Conservation (phyloP, 2,329 filamentous ascomycete genomes). For the Incumbomyces delicatus region DNA sequence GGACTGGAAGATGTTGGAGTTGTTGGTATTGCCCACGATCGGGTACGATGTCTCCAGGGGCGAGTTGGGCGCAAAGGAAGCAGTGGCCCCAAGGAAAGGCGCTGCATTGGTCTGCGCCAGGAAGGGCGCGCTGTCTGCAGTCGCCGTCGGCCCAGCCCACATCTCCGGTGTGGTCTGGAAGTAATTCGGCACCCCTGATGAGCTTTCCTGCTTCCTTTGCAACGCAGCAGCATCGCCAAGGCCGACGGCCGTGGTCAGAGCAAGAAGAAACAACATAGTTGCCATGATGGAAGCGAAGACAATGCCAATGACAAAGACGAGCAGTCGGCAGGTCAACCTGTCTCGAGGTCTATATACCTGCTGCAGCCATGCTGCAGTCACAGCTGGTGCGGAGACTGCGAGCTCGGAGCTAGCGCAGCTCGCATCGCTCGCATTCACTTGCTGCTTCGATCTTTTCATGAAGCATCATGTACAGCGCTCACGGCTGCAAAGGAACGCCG, state of each 20-base stretch:
- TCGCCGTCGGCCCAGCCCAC: conserved; percentile 34
- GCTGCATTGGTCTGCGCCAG: conserved; percentile 62
- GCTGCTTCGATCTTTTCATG: conserved; percentile 1
- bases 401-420: not conserved
- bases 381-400: not conserved
- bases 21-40: conserved; percentile 48
- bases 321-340: not conserved
- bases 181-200: conserved; percentile 14
- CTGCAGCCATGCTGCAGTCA: not conserved
- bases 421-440: not conserved
- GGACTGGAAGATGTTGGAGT: conserved; percentile 59
- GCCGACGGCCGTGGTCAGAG: conserved; percentile 6
- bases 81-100: conserved; percentile 40
- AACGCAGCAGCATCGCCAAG: conserved; percentile 11
- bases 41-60: conserved; percentile 63
- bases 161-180: conserved; percentile 17
- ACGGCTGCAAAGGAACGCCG: not conserved
- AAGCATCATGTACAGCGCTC: not conserved
- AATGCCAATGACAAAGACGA: not conserved
- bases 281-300: not conserved
- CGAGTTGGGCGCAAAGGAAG: conserved; percentile 56
- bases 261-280: conserved; percentile 7
- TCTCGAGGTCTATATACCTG: no score
- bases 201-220: conserved; percentile 4
- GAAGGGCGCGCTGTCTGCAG: conserved; percentile 54